phyloP scores from a whole-genome alignment of 202 grass and related monocot genomes.

The Setaria italica region DNA sequence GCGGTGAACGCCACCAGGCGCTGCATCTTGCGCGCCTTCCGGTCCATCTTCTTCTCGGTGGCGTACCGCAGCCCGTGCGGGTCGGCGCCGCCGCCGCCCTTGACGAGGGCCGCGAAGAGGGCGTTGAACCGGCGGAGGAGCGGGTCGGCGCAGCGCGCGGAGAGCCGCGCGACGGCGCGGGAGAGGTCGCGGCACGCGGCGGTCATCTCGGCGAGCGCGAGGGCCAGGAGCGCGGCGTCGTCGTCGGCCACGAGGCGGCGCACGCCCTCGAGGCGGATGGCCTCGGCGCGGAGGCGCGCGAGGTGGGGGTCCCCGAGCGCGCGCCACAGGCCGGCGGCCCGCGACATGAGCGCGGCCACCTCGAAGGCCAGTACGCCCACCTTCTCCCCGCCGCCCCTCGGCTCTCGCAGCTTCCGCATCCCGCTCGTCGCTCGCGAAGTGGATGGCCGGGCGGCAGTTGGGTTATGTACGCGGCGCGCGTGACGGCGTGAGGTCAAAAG shows the following conservation, averaged over 20 bases:
- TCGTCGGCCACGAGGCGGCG: conserved; percentile 65
- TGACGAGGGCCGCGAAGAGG: conserved; percentile 58
- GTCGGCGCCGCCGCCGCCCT: conserved; percentile 42
- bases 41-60: conserved; percentile 68
- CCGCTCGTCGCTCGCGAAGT: too few relatives aligned
- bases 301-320: conserved; percentile 54
- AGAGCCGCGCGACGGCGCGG: conserved; percentile 43
- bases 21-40: conserved; percentile 86
- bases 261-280: conserved; percentile 66
- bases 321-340: conserved; percentile 67
- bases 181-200: conserved; percentile 41
- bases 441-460: background rate
- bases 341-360: conserved; percentile 68
- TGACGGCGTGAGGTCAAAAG: conserved; percentile 42
- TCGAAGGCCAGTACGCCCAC: conserved; percentile 67
- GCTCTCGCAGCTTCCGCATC: conserved; percentile 27
- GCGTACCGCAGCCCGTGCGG: conserved; percentile 61
- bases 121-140: conserved; percentile 59
- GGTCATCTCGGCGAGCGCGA: conserved; percentile 62
- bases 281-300: conserved; percentile 38
- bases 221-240: conserved; percentile 39
- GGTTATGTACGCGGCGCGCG: conserved; percentile 21
- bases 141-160: conserved; percentile 59
- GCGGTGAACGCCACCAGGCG: conserved; percentile 51
- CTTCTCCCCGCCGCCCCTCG: conserved; percentile 30